Conservation (phyloP, 2,329 filamentous ascomycete species). For the Ophiostoma piceae region DNA sequence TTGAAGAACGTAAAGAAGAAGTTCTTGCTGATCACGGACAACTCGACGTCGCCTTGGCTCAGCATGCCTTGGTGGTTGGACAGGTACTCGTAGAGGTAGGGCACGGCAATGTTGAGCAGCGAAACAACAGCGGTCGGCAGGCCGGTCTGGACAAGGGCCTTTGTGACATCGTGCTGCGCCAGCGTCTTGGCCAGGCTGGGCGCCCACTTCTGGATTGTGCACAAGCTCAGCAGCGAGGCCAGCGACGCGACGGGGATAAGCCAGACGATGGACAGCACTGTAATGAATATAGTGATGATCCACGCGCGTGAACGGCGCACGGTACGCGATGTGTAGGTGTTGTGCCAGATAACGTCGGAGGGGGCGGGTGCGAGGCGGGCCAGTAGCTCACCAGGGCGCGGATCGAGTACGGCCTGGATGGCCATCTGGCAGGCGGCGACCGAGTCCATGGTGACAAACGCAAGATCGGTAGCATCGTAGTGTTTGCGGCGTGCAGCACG, state of each 20-base stretch:
- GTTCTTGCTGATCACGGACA: constrained; percentile 95
- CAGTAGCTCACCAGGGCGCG: constrained; percentile 76
- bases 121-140: constrained; percentile 81
- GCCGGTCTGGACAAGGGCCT: constrained; percentile 78
- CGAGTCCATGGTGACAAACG: constrained; percentile 96
- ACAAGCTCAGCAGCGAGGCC: constrained; percentile 72
- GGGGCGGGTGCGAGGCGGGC: constrained; percentile 84
- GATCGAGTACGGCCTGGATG: constrained; percentile 88
- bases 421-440: constrained; percentile 92
- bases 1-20: constrained; percentile 99
- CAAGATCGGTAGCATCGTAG: constrained; percentile 73
- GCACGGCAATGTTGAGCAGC: constrained; percentile 80
- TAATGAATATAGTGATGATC: constrained; percentile 77
- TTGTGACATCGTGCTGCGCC: constrained; percentile 60
- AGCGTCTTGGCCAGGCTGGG: constrained; percentile 66
- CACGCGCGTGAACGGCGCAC: constrained; percentile 73
- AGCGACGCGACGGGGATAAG: constrained; percentile 74
- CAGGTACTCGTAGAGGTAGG: constrained; percentile 90
- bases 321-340: constrained; percentile 76
- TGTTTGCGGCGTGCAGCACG: constrained; percentile 63
- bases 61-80: constrained; percentile 91
- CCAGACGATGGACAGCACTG: constrained; percentile 81
- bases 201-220: constrained; percentile 68
- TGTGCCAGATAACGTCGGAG: constrained; percentile 88
- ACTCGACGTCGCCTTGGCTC: constrained; percentile 86